These are phyloP conservation scores for Aspergillus phoenicis DNA, from an alignment of 2,329 filamentous ascomycete species.

Conservation along the genomic window DNA sequence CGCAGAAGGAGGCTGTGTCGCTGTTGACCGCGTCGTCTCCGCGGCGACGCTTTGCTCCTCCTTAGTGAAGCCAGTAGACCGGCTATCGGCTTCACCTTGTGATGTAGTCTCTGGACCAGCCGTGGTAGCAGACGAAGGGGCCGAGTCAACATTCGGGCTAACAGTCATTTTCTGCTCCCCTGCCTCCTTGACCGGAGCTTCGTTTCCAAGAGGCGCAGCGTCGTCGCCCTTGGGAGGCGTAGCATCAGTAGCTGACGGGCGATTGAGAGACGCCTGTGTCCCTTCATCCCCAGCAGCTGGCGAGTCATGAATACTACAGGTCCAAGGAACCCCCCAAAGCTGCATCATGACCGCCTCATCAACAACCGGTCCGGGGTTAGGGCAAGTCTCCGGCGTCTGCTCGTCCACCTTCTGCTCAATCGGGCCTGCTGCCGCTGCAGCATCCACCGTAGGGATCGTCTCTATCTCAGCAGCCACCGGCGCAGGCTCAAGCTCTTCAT, in stretches of 20 bases:
- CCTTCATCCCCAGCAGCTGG: constrained; percentile 20
- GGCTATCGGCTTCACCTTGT: constrained; percentile 28
- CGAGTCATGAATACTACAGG: constrained; percentile 23
- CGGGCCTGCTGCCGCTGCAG: background rate
- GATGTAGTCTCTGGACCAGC: constrained; percentile 22
- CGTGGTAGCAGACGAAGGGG: constrained; percentile 19
- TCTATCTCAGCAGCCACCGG: constrained; percentile 21
- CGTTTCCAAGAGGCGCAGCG: constrained; percentile 5
- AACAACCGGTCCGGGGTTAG: constrained; percentile 17
- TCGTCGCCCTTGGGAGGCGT: constrained; percentile 4
- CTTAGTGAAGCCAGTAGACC: constrained; percentile 27
- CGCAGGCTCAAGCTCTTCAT: constrained; percentile 44
- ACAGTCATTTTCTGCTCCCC: constrained; percentile 26
- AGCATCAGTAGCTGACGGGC: constrained; percentile 16
- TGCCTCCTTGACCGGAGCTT: constrained; percentile 14
- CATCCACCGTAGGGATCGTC: background rate
- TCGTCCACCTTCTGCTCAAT: constrained; percentile 26
- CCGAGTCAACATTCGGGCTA: constrained; percentile 16
- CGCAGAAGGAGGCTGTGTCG: constrained; percentile 55
- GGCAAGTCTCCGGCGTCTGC: constrained; percentile 20
- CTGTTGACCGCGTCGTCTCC: constrained; percentile 38
- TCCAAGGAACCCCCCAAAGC: constrained; percentile 10
- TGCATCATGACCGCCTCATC: constrained; percentile 19
- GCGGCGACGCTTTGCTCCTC: constrained; percentile 34
- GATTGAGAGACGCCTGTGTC: constrained; percentile 17